A percentile compares a stretch with the other conserved stretches of the same genome.
Evolutionary conservation across 2,329 filamentous ascomycete genomes (phyloP).

Genomic region (Fusarium sp.): DNA sequence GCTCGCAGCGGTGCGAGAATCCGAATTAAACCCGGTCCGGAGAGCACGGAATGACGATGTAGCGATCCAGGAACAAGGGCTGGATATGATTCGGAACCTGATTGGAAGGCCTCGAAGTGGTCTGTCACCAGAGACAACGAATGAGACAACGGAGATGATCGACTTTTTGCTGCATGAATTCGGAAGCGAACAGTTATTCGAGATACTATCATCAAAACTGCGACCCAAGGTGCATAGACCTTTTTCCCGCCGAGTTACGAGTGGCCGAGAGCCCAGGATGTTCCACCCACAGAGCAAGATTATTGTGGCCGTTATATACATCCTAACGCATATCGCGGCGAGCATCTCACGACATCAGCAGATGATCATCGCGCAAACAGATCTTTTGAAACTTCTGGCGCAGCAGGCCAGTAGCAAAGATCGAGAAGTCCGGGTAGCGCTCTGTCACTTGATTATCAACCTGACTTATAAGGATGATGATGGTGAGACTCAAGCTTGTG

Average conservation of each 20-base stretch:
- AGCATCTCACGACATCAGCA: slow-evolving; percentile 82
- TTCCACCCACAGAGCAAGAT: slow-evolving; percentile 74
- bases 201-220: slow-evolving; percentile 82
- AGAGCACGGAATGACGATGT: slow-evolving; percentile 81
- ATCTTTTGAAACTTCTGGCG: slow-evolving; percentile 77
- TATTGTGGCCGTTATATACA: slow-evolving; percentile 79
- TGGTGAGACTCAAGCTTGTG: slow-evolving; percentile 71
- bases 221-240: slow-evolving; percentile 68
- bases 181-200: slow-evolving; percentile 81
- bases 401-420: slow-evolving; percentile 79
- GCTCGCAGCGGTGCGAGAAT: slow-evolving; percentile 66
- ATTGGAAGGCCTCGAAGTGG: slow-evolving; percentile 70
- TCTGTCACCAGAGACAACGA: slow-evolving; percentile 59
- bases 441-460: slow-evolving; percentile 88
- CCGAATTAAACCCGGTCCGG: slow-evolving; percentile 73
- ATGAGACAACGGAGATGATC: slow-evolving; percentile 77
- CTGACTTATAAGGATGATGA: slow-evolving; percentile 84
- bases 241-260: slow-evolving; percentile 56
- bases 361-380: slow-evolving; percentile 78
- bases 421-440: slow-evolving; percentile 77
- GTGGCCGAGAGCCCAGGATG: slow-evolving; percentile 58
- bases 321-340: slow-evolving; percentile 89
- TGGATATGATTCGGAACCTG: slow-evolving; percentile 90
- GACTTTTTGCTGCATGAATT: slow-evolving; percentile 83
- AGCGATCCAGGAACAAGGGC: slow-evolving; percentile 88